Conservation (phyloP, 139 green algal genomes). For the Prasinococcaceae sp. region DNA sequence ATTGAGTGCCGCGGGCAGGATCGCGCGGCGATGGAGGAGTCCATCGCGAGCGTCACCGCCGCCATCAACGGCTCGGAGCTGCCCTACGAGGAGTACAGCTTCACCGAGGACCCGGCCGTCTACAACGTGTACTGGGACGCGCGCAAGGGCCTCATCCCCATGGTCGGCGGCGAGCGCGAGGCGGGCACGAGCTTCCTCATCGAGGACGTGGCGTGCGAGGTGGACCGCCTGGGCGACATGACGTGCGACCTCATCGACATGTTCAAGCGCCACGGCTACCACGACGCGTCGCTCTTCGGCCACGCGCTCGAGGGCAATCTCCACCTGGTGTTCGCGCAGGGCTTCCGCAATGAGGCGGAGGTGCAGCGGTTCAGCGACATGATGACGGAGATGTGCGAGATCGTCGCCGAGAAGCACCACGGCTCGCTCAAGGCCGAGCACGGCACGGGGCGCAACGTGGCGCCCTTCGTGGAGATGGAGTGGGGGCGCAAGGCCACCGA, state of each 20-base stretch:
- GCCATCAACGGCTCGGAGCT: conserved; percentile 4
- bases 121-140: conserved; percentile 89
- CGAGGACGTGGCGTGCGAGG: conserved; percentile 91
- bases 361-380: conserved; percentile 81
- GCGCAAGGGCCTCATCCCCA: conserved; percentile 89
- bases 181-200: conserved; percentile 84
- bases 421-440: conserved; percentile 86
- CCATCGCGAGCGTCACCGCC: conserved; percentile 16
- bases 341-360: conserved; percentile 79
- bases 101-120: conserved; percentile 60
- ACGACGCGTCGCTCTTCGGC: conserved; percentile 88
- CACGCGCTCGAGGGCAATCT: conserved; percentile 96
- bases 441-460: conserved; percentile 85
- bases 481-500: conserved; percentile 80
- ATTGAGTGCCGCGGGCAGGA: conserved; percentile 79
- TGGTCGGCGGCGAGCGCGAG: conserved; percentile 81
- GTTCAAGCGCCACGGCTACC: conserved; percentile 70
- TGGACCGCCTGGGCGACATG: conserved; percentile 89
- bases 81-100: conserved; percentile 47
- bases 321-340: conserved; percentile 87
- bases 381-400: conserved; percentile 95
- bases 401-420: conserved; percentile 72
- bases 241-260: conserved; percentile 89
- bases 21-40: conserved; percentile 38
- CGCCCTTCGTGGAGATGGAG: conserved; percentile 96